phyloP scores from a whole-genome alignment of 176 grass and related monocot species.

The Eragrostis curvula region DNA sequence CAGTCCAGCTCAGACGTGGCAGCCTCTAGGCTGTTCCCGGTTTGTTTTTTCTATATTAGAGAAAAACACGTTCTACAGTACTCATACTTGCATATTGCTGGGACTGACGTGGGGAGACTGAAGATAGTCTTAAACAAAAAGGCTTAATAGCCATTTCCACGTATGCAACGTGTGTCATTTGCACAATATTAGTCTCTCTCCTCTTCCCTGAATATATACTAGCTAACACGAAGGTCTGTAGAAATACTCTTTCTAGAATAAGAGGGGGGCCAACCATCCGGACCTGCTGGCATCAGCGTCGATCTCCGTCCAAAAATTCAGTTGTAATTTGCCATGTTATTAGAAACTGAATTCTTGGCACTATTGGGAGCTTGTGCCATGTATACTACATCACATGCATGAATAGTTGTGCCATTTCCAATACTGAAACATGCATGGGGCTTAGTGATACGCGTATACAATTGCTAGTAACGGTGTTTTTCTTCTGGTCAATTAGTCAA shows the following conservation, averaged over 20 bases:
- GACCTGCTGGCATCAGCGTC: not conserved
- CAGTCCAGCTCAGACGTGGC: not conserved
- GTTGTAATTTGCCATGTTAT: not conserved
- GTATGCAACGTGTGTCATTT: not conserved
- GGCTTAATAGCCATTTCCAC: not conserved
- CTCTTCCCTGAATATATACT: not conserved
- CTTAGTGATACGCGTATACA: not conserved
- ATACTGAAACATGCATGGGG: not conserved
- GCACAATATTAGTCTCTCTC: not conserved
- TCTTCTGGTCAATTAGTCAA: not conserved
- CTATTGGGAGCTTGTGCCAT: not conserved
- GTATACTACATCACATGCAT: not conserved
- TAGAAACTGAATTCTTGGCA: not conserved
- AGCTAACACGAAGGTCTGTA: not conserved
- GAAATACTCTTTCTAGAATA: not conserved
- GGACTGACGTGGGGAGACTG: not conserved
- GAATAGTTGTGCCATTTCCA: not conserved
- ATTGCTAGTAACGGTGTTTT: not conserved
- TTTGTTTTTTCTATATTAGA: not conserved
- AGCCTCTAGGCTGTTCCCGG: not conserved
- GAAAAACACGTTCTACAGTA: not conserved
- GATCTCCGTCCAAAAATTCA: constrained; percentile 7
- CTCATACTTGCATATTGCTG: not conserved
- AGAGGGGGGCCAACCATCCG: not conserved
- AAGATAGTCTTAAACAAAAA: not conserved